phyloP scores from a whole-genome alignment of 2,329 filamentous ascomycete species.

The Anthostomella pinea region DNA sequence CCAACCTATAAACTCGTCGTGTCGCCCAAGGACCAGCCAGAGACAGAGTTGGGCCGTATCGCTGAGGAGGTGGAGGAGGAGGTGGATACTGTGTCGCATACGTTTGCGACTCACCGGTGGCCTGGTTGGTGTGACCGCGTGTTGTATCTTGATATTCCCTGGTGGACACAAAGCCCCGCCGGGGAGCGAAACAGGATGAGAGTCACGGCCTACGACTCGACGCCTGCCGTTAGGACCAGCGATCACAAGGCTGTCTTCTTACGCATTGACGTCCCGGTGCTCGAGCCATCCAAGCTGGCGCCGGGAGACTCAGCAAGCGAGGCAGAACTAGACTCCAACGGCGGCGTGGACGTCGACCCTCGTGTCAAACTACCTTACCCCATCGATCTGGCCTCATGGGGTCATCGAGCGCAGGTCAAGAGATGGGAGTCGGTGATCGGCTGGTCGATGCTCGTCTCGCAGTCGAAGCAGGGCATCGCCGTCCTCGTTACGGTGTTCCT shows the following conservation, averaged over 20 bases:
- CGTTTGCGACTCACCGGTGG: conserved; percentile 79
- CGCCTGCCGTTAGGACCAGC: conserved; percentile 77
- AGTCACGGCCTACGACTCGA: conserved; percentile 67
- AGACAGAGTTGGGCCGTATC: conserved; percentile 6
- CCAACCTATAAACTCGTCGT: conserved; percentile 90
- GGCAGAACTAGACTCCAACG: no score
- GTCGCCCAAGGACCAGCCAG: conserved; percentile 31
- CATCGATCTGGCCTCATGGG: conserved; percentile 55
- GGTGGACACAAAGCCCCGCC: conserved; percentile 41
- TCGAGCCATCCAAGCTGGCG: conserved; percentile 40
- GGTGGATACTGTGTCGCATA: conserved; percentile 51
- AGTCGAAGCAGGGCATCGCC: conserved; percentile 49
- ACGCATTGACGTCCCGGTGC: conserved; percentile 62
- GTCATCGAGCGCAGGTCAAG: conserved; percentile 38
- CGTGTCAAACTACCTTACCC: conserved; percentile 44
- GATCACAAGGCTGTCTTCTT: conserved; percentile 86
- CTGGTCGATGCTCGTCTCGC: conserved; percentile 54
- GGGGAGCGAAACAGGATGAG: conserved; percentile 34
- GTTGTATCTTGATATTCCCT: conserved; percentile 66
- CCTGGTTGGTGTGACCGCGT: conserved; percentile 94
- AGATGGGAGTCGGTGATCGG: conserved; percentile 41
- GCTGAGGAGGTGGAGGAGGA: conserved; percentile 27
- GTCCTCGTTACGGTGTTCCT: conserved; percentile 43
- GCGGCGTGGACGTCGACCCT: conserved; percentile 16
- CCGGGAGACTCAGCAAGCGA: no score